Conservation (phyloP, 495 filamentous ascomycete genomes). For the Xylona heveae region DNA sequence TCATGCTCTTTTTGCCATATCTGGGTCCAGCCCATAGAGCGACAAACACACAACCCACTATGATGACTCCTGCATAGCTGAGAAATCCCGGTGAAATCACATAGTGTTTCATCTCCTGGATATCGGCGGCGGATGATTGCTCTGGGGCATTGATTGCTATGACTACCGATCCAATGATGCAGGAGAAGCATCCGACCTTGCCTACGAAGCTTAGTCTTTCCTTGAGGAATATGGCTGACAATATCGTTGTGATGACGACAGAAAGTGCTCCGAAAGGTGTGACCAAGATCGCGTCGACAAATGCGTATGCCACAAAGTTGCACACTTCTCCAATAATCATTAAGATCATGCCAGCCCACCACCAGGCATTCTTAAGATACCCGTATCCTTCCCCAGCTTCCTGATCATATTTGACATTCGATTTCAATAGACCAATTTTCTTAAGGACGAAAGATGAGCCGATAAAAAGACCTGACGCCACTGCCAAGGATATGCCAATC, state of each 20-base stretch:
- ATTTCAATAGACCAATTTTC: conserved; percentile 74
- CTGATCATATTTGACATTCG: conserved; percentile 92
- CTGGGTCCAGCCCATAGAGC: conserved; percentile 72
- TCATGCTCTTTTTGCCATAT: conserved; percentile 92
- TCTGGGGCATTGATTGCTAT: conserved; percentile 86
- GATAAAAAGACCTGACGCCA: conserved; percentile 83
- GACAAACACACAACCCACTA: conserved; percentile 46
- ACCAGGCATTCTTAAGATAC: conserved; percentile 87
- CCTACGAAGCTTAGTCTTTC: conserved; percentile 89
- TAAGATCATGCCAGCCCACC: conserved; percentile 91
- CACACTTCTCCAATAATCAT: conserved; percentile 96
- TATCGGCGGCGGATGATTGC: conserved; percentile 65
- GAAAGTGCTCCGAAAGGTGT: conserved; percentile 88
- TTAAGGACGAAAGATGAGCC: conserved; percentile 91
- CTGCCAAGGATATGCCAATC: conserved; percentile 68
- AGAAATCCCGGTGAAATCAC: conserved; percentile 79
- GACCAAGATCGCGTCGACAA: conserved; percentile 91
- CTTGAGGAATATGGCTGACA: conserved; percentile 92
- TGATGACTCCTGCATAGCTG: conserved; percentile 62
- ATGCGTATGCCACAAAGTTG: conserved; percentile 95
- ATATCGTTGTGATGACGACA: conserved; percentile 80
- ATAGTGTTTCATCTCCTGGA: conserved; percentile 82
- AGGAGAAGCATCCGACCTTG: conserved; percentile 87
- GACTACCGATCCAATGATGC: conserved; percentile 80
- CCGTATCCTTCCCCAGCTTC: conserved; percentile 94